A percentile compares a stretch with the other conserved stretches of the same genome.
Conservation (phyloP, 768 basidiomycete genomes). For the Leccinellum albellum region DNA sequence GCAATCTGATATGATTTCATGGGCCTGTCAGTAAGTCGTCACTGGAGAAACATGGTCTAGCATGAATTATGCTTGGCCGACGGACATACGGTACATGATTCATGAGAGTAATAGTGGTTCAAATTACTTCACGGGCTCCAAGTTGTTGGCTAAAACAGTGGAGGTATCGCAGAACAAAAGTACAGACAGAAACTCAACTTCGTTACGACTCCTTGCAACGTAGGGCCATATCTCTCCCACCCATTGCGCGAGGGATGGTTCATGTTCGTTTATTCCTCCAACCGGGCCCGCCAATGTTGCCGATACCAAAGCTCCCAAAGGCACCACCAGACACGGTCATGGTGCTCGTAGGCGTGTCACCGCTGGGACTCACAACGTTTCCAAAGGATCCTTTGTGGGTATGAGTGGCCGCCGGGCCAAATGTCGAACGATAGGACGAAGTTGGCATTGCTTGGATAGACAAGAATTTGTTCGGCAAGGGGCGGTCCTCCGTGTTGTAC, state of each 20-base stretch:
- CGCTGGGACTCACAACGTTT: conserved; percentile 19
- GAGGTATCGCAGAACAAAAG: conserved; percentile 9
- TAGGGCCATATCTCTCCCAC: neutral
- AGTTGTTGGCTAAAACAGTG: conserved; percentile 1
- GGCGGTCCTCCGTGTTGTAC: conserved; percentile 88
- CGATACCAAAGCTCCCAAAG: conserved; percentile 47
- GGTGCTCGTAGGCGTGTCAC: conserved; percentile 20
- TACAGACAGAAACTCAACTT: conserved; percentile 7
- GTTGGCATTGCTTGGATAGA: conserved; percentile 69
- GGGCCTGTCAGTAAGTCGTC: neutral
- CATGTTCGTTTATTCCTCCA: conserved; percentile 26
- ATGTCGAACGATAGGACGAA: conserved; percentile 64
- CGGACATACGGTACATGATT: neutral
- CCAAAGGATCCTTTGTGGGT: conserved; percentile 20
- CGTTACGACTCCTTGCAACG: conserved; percentile 3
- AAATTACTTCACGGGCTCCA: neutral
- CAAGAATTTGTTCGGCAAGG: conserved; percentile 76
- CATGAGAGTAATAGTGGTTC: neutral
- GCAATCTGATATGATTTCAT: neutral
- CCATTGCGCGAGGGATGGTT: conserved; percentile 4
- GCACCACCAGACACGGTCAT: conserved; percentile 40
- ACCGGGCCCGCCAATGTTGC: conserved; percentile 34
- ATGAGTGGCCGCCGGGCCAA: conserved; percentile 38
- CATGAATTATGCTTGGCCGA: neutral
- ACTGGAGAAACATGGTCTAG: neutral